Conservation (phyloP, 805 yeast genomes). For the Suhomyces canberraensis region DNA sequence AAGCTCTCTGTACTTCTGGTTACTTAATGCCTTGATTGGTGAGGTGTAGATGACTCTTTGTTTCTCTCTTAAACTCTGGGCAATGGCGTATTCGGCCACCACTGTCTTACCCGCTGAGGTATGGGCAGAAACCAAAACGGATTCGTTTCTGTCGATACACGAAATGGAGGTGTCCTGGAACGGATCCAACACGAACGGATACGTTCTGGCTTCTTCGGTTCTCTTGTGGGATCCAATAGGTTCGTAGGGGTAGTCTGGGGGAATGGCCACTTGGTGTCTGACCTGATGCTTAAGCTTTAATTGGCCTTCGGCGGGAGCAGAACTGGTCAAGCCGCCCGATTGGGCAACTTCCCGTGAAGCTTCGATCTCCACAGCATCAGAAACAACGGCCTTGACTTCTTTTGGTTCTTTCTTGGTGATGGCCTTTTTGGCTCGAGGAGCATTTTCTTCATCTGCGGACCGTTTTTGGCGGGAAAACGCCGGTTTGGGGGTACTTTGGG, state of each 20-base stretch:
- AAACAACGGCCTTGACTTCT: conserved; percentile 67
- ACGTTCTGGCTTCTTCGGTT: conserved; percentile 73
- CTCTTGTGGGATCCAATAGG: conserved; percentile 90
- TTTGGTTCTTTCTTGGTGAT: conserved; percentile 17
- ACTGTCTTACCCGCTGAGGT: conserved; percentile 98
- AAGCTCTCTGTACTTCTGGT: conserved; percentile 90
- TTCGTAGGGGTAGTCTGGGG: conserved; percentile 81
- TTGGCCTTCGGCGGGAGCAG: conserved; percentile 30
- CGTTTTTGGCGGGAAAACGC: conserved; percentile 21
- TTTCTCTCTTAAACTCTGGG: conserved; percentile 85
- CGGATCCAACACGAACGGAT: conserved; percentile 93
- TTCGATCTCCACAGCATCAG: conserved; percentile 84
- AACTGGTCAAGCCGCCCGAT: conserved; percentile 62
- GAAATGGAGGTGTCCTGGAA: conserved; percentile 96
- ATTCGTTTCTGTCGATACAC: conserved; percentile 91
- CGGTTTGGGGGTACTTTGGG: conserved; percentile 11
- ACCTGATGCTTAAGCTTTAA: conserved; percentile 87
- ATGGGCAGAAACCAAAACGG: conserved; percentile 95
- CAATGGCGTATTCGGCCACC: conserved; percentile 95
- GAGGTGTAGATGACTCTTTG: conserved; percentile 95
- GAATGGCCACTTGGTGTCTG: conserved; percentile 95
- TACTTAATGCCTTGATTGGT: conserved; percentile 91
- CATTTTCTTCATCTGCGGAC: conserved; percentile 3
- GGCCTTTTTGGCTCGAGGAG: conserved; percentile 1
- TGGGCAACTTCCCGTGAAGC: conserved; percentile 87